A percentile compares a stretch with the other conserved stretches of the same genome.
These are phyloP conservation scores for Cymodocea nodosa DNA, from an alignment of 116 monocot genomes.

Conservation along the genomic window DNA sequence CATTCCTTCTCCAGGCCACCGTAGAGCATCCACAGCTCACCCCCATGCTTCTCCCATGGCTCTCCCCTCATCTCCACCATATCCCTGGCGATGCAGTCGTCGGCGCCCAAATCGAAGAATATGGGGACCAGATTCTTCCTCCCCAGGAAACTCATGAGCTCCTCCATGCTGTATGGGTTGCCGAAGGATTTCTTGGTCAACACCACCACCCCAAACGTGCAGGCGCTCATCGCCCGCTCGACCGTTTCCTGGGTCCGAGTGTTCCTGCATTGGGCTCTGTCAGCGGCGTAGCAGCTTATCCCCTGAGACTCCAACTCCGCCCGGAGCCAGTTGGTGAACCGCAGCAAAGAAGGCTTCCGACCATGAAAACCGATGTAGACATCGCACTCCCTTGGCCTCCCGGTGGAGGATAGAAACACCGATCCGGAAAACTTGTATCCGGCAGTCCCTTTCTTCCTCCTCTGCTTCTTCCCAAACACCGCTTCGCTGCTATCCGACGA, in stretches of 20 bases:
- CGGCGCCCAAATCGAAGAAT: conserved; percentile 58
- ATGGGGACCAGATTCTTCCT: too few relatives aligned
- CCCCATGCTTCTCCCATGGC: too few relatives aligned
- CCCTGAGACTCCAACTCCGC: conserved; percentile 88
- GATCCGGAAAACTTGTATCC: conserved; percentile 37
- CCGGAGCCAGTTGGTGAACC: conserved; percentile 93
- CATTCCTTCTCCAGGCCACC: conserved; percentile 72
- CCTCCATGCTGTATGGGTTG: too few relatives aligned
- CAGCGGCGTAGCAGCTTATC: conserved; percentile 79
- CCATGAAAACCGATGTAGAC: conserved; percentile 93
- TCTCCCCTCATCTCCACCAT: conserved; percentile 77
- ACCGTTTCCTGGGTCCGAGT: conserved; percentile 24
- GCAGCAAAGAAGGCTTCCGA: conserved; percentile 49
- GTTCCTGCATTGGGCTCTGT: conserved; percentile 38
- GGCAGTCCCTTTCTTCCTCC: conserved; percentile 24
- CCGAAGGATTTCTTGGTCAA: too few relatives aligned
- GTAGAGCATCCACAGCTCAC: too few relatives aligned
- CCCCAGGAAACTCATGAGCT: too few relatives aligned
- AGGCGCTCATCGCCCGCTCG: conserved; percentile 52
- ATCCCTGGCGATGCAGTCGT: conserved; percentile 81
- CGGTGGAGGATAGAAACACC: conserved; percentile 37
- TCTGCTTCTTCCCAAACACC: conserved; percentile 29
- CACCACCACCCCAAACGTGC: conserved; percentile 68
- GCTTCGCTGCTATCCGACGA: conserved; percentile 28
- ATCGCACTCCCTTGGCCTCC: conserved; percentile 48